phyloP scores from a whole-genome alignment of 345 rosid species.

The Populus ilicifolia region DNA sequence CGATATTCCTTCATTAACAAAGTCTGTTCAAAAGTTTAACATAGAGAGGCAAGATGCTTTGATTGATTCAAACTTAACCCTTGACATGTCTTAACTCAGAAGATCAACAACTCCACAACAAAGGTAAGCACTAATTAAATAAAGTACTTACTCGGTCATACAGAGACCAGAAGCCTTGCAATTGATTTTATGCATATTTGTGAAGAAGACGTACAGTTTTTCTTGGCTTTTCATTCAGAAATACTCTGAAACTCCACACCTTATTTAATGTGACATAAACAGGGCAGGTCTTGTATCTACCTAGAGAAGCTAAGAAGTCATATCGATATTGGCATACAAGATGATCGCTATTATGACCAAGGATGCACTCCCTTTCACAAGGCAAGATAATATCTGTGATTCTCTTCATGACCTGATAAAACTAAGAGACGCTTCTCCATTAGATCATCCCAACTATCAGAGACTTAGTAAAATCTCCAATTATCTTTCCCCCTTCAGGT shows the following conservation, averaged over 20 bases:
- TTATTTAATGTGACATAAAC: background rate
- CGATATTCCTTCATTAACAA: slow-evolving; percentile 33
- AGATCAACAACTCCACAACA: background rate
- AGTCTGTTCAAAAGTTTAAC: background rate
- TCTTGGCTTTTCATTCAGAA: background rate
- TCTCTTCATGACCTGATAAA: background rate
- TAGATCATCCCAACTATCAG: slow-evolving; percentile 4
- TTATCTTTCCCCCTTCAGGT: background rate
- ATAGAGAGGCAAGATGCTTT: slow-evolving; percentile 15
- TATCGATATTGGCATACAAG: background rate
- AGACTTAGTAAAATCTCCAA: background rate
- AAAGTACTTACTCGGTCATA: background rate
- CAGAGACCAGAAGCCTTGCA: slow-evolving; percentile 2
- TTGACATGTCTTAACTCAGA: slow-evolving; percentile 10
- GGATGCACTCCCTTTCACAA: background rate
- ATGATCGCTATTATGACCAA: background rate
- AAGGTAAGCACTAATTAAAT: background rate
- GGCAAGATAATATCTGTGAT: background rate
- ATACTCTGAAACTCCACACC: background rate
- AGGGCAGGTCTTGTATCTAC: background rate
- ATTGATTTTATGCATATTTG: background rate
- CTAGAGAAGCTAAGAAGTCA: background rate
- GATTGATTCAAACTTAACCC: slow-evolving; percentile 11
- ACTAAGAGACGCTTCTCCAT: background rate
- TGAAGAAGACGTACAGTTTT: background rate